These are phyloP conservation scores for Aspergillus taichungensis DNA, from an alignment of 495 filamentous ascomycete genomes.

Conservation along the genomic window DNA sequence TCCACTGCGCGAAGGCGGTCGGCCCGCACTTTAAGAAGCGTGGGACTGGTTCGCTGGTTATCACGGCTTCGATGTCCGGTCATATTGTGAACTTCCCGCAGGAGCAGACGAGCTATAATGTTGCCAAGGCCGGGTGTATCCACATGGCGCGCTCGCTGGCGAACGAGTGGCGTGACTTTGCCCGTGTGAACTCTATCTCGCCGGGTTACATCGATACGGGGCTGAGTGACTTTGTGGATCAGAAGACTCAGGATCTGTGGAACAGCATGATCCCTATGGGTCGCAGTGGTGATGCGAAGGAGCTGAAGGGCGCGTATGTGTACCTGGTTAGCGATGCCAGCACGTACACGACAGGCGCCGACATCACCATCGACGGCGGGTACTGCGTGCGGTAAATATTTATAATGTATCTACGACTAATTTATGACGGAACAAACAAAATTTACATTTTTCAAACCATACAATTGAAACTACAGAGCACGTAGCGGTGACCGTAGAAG, in stretches of 20 bases:
- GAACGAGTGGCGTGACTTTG: constrained; percentile 73
- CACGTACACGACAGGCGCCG: constrained; percentile 75
- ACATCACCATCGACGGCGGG: constrained; percentile 68
- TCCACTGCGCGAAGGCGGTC: constrained; percentile 61
- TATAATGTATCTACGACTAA: background rate
- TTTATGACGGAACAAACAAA: background rate
- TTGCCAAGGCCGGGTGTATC: constrained; percentile 57
- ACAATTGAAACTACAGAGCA: background rate
- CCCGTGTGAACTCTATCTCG: constrained; percentile 63
- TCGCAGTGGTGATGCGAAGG: constrained; percentile 65
- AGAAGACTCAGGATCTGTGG: constrained; percentile 66
- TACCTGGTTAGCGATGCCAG: constrained; percentile 68
- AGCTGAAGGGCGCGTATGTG: constrained; percentile 77
- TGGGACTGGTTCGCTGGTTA: constrained; percentile 51
- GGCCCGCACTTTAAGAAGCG: constrained; percentile 56
- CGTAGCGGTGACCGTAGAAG: background rate
- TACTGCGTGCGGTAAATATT: constrained; percentile 34
- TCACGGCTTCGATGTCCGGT: constrained; percentile 60
- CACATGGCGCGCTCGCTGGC: constrained; percentile 53
- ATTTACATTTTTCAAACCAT: no score
- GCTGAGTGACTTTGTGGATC: constrained; percentile 62
- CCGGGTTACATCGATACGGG: constrained; percentile 78
- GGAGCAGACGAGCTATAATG: constrained; percentile 75
- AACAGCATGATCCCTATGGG: constrained; percentile 66
- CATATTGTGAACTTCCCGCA: constrained; percentile 73